Percentiles rank a stretch among this genome's conserved stretches.
Conservation (phyloP, 2,329 filamentous ascomycete genomes). For the Microdochium nivale region DNA sequence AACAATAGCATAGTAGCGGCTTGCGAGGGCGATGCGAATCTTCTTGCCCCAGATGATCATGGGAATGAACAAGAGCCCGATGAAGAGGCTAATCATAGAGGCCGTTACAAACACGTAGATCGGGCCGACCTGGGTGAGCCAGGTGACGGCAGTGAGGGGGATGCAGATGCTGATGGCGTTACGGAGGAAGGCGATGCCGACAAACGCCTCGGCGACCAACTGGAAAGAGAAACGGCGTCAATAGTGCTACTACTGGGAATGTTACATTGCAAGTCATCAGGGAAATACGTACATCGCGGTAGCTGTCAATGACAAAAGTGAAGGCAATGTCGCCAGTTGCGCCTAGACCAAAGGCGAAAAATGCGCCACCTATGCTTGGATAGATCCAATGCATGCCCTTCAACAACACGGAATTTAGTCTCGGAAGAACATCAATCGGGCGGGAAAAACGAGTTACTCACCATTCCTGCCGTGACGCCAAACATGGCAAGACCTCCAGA, state of each 20-base stretch:
- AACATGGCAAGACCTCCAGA: slow-evolving; percentile 29
- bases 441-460: slow-evolving; percentile 11
- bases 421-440: neutral
- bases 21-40: slow-evolving; percentile 2
- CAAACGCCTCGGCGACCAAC: slow-evolving; percentile 18
- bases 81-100: slow-evolving; percentile 1
- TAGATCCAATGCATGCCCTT: slow-evolving; percentile 35
- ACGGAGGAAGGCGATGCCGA: slow-evolving; percentile 19
- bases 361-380: slow-evolving; percentile 23
- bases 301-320: slow-evolving; percentile 26
- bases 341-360: slow-evolving; percentile 29
- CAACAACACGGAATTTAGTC: neutral
- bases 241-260: neutral
- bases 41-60: slow-evolving; percentile 4
- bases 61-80: slow-evolving; percentile 2
- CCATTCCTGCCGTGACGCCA: slow-evolving; percentile 23
- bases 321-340: slow-evolving; percentile 26
- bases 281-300: slow-evolving; percentile 20
- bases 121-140: slow-evolving; percentile 11
- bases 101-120: slow-evolving; percentile 5
- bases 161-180: slow-evolving; percentile 21
- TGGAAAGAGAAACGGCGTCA: neutral
- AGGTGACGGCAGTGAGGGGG: slow-evolving; percentile 19
- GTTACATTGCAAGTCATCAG: neutral
- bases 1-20: slow-evolving; percentile 1